Percentiles rank a stretch among this genome's conserved stretches.
These are phyloP conservation scores for Penicillium decumbens DNA, from an alignment of 2,329 filamentous ascomycete species.

Conservation along the genomic window DNA sequence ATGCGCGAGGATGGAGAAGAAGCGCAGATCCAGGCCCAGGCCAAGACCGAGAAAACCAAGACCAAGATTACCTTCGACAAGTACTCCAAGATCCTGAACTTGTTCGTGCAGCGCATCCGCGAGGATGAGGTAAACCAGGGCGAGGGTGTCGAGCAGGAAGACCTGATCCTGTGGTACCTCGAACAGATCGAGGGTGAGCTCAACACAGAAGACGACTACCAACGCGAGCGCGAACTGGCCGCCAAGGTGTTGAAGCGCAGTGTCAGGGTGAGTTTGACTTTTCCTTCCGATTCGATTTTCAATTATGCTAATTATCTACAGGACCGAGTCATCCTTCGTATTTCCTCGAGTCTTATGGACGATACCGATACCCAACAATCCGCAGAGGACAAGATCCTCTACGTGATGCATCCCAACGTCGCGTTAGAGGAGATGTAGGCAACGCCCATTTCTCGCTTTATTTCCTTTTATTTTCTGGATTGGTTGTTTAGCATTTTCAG, in stretches of 20 bases:
- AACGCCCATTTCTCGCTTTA: background rate
- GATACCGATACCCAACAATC: slow-evolving; percentile 52
- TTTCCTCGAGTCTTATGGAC: slow-evolving; percentile 78
- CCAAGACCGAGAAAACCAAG: slow-evolving; percentile 51
- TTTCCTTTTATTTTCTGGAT: slow-evolving; percentile 12
- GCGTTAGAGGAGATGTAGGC: slow-evolving; percentile 59
- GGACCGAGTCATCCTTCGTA: slow-evolving; percentile 58
- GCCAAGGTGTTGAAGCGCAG: slow-evolving; percentile 89
- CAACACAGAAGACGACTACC: slow-evolving; percentile 72
- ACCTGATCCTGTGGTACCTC: slow-evolving; percentile 81
- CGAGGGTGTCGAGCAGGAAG: slow-evolving; percentile 80
- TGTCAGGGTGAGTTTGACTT: slow-evolving; percentile 56
- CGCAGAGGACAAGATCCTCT: slow-evolving; percentile 57
- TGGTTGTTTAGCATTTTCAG: slow-evolving; percentile 23
- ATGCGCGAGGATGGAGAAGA: slow-evolving; percentile 53
- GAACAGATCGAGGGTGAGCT: slow-evolving; percentile 85
- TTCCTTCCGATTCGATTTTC: background rate
- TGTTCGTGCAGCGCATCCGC: slow-evolving; percentile 75
- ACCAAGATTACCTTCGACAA: slow-evolving; percentile 94
- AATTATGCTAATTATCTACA: background rate
- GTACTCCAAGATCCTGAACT: slow-evolving; percentile 84
- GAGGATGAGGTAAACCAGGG: slow-evolving; percentile 71
- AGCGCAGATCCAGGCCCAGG: slow-evolving; percentile 32
- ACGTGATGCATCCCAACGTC: slow-evolving; percentile 92
- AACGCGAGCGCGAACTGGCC: slow-evolving; percentile 67